Percentiles rank a stretch among this genome's conserved stretches.
Evolutionary conservation across 73 alveolate genomes (phyloP).

Genomic region (Paraurostyla sp.): DNA sequence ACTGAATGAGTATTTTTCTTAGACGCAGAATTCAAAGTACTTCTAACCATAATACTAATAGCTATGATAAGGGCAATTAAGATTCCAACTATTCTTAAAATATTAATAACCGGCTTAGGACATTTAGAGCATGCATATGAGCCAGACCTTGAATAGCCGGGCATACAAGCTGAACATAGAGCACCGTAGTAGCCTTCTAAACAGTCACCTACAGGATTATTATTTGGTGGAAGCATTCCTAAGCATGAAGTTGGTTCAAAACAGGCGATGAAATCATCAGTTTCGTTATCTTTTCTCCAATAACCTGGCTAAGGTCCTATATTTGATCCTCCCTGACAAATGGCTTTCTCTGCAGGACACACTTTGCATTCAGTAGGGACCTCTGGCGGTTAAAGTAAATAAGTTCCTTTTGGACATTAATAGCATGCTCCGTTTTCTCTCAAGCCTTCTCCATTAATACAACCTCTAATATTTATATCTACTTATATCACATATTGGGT

Average conservation of each 20-base stretch:
- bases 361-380: constrained; percentile 72
- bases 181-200: constrained; percentile 78
- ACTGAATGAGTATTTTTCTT: constrained; percentile 69
- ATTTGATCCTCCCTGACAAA: constrained; percentile 75
- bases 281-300: constrained; percentile 74
- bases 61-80: constrained; percentile 28
- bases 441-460: constrained; percentile 81
- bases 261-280: constrained; percentile 75
- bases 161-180: constrained; percentile 79
- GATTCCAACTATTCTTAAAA: constrained; percentile 58
- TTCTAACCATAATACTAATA: constrained; percentile 52
- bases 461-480: constrained; percentile 62
- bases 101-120: constrained; percentile 62
- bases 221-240: constrained; percentile 63
- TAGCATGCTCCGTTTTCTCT: constrained; percentile 76
- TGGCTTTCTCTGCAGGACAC: constrained; percentile 64
- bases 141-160: constrained; percentile 78
- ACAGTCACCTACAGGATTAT: constrained; percentile 79
- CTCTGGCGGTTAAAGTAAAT: constrained; percentile 57
- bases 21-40: constrained; percentile 63
- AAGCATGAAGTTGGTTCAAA: constrained; percentile 65
- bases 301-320: constrained; percentile 80
- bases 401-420: constrained; percentile 75
- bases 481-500: constrained; percentile 35
- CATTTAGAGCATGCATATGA: constrained; percentile 69